Evolutionary conservation across 352 stramenopile species (phyloP).

Genomic region (Phytophthora chlamydospora): DNA sequence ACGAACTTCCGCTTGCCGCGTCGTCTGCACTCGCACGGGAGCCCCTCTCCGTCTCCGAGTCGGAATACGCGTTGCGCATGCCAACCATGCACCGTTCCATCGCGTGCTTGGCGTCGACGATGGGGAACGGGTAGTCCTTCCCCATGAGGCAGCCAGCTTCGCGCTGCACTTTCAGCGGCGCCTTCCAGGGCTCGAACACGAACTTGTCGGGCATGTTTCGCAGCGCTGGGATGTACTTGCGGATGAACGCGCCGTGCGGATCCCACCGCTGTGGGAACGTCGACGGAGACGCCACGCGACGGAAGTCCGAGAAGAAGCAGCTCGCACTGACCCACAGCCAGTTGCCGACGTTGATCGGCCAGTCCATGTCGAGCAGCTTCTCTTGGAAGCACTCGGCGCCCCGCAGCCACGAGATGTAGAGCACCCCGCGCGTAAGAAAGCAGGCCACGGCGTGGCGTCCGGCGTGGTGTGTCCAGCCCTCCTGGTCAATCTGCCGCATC

Average conservation of each 20-base stretch:
- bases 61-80: constrained; percentile 72
- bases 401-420: constrained; percentile 94
- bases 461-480: constrained; percentile 88
- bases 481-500: constrained; percentile 91
- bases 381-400: constrained; percentile 91
- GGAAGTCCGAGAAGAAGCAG: constrained; percentile 97
- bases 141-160: constrained; percentile 89
- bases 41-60: constrained; percentile 27
- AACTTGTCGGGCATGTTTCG: constrained; percentile 93
- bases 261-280: constrained; percentile 95
- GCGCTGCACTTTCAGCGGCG: constrained; percentile 87
- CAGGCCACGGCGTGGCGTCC: constrained; percentile 94
- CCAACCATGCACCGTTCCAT: constrained; percentile 92
- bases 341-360: constrained; percentile 97
- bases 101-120: constrained; percentile 92
- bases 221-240: constrained; percentile 92
- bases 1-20: background rate
- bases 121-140: constrained; percentile 95
- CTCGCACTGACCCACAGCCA: constrained; percentile 96
- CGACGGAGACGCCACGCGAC: constrained; percentile 93
- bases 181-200: constrained; percentile 98
- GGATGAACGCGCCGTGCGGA: constrained; percentile 87
- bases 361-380: constrained; percentile 96
- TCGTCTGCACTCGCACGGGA: constrained; percentile 13
- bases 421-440: constrained; percentile 96